A percentile compares a stretch with the other conserved stretches of the same genome.
Conservation (phyloP, 75 land plant genomes). For the Sequoia sempervirens region DNA sequence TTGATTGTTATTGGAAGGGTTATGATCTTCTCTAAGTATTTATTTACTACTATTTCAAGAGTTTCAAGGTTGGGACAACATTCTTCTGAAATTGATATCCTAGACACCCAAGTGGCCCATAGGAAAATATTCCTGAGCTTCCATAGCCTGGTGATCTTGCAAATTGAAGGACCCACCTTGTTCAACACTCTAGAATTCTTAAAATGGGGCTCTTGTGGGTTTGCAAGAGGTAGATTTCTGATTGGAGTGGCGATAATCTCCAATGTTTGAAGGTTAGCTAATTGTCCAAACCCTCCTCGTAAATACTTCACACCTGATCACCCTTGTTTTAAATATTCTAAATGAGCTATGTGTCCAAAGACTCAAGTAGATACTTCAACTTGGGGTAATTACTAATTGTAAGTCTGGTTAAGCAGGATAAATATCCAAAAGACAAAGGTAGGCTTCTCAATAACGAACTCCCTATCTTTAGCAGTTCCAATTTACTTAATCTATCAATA, state of each 20-base stretch:
- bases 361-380: neutral
- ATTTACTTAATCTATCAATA: neutral
- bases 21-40: neutral
- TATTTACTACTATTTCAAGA: neutral
- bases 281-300: neutral
- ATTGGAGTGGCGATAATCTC: neutral
- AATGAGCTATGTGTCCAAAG: neutral
- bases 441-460: neutral
- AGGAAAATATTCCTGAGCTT: neutral
- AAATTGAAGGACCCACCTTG: neutral
- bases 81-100: neutral
- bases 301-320: neutral
- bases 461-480: neutral
- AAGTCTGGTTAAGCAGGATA: neutral
- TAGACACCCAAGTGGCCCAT: neutral
- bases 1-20: neutral
- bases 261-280: neutral
- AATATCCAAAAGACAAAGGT: neutral
- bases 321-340: neutral
- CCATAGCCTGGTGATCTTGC: neutral
- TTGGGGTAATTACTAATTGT: neutral
- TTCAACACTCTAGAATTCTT: too few species aligned
- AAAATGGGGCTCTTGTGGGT: neutral
- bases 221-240: neutral
- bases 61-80: constrained; percentile 1